phyloP scores from a whole-genome alignment of 192 early-diverging fungal genomes.

The Tieghemiomyces parasiticus region DNA sequence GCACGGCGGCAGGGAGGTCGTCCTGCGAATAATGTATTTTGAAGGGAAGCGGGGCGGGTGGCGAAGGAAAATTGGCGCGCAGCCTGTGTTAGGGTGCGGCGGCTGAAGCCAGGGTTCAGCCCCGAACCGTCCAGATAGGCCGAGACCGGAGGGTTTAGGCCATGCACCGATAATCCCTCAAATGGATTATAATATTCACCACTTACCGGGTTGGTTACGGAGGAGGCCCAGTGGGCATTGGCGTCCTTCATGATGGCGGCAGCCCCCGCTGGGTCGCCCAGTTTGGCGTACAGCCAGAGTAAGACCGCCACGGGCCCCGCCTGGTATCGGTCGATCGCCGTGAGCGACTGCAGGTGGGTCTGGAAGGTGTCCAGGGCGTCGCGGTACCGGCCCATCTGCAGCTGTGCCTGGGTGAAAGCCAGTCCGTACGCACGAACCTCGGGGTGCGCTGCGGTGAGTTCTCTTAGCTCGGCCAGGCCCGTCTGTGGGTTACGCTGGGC shows the following conservation, averaged over 20 bases:
- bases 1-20: background rate
- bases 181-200: too few species aligned
- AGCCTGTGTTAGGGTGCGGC: too few species aligned
- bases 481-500: background rate
- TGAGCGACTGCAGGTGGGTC: background rate
- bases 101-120: too few species aligned
- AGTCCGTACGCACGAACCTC: background rate
- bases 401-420: background rate
- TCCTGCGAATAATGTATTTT: too few species aligned
- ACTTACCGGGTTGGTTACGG: too few species aligned
- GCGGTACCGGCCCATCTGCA: background rate
- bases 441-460: background rate
- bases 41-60: too few species aligned
- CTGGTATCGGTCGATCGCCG: background rate
- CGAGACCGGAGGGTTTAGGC: too few species aligned
- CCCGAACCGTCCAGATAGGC: too few species aligned
- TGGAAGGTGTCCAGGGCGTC: background rate
- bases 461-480: background rate
- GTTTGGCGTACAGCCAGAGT: background rate
- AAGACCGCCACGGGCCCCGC: background rate
- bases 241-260: background rate
- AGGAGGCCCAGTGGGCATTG: background rate
- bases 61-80: too few species aligned
- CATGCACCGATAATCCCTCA: too few species aligned
- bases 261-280: background rate